Percentiles rank a stretch among this genome's conserved stretches.
These are phyloP conservation scores for Porphyrellus cyaneotinctus DNA, from an alignment of 768 basidiomycete species.

Conservation along the genomic window DNA sequence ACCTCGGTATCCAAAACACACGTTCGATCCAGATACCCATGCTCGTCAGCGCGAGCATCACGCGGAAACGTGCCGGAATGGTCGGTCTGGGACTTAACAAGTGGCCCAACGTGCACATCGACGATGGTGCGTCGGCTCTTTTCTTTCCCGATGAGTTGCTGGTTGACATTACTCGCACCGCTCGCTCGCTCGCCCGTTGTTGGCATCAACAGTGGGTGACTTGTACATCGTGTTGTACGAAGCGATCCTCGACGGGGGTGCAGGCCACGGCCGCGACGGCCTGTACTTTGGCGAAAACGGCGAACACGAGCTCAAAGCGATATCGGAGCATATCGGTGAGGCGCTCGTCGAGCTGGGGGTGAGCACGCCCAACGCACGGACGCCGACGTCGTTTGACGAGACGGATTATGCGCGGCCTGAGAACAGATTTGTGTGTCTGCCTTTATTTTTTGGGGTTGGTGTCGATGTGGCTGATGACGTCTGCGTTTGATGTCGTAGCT, in stretches of 20 bases:
- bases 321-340: constrained; percentile 39
- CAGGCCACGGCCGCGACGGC: constrained; percentile 35
- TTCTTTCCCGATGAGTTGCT: neutral
- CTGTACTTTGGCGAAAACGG: constrained; percentile 50
- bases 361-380: neutral
- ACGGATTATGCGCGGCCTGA: constrained; percentile 1
- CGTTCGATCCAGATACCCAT: constrained; percentile 52
- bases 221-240: constrained; percentile 44
- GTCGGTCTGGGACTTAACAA: constrained; percentile 54
- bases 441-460: neutral
- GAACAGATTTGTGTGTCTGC: neutral
- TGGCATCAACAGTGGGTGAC: constrained; percentile 27
- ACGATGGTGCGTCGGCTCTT: constrained; percentile 31
- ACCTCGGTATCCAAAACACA: constrained; percentile 39
- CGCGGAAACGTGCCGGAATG: constrained; percentile 48
- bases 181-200: too few relatives aligned
- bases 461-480: neutral
- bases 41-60: constrained; percentile 43
- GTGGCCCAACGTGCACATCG: constrained; percentile 58
- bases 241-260: constrained; percentile 17
- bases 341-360: neutral
- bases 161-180: neutral
- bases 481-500: neutral
- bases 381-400: constrained; percentile 42
- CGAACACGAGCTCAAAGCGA: constrained; percentile 40